These are phyloP conservation scores for Claviceps purpurea DNA, from an alignment of 2,329 filamentous ascomycete species.

Conservation along the genomic window DNA sequence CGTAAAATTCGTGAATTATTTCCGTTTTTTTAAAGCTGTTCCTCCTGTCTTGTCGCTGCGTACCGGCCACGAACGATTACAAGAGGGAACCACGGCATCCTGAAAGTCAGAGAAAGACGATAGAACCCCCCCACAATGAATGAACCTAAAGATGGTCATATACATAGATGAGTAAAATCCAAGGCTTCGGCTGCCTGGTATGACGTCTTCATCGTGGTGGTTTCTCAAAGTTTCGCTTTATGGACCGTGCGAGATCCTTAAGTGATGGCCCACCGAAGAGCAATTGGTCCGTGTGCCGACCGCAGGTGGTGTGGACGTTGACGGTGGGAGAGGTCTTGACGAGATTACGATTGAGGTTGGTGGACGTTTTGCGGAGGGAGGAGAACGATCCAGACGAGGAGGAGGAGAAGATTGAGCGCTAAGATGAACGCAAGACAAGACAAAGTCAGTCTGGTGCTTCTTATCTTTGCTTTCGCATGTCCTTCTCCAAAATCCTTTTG, in stretches of 20 bases:
- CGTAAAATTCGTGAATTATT: not conserved
- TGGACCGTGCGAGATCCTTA: conserved; percentile 27
- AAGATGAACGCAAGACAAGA: not conserved
- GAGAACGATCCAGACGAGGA: conserved; percentile 12
- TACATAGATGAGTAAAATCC: too few species aligned
- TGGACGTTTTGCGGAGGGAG: conserved; percentile 18
- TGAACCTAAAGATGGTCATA: too few species aligned
- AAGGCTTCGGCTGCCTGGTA: not conserved
- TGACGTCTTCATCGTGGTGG: not conserved
- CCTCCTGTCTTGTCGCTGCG: not conserved
- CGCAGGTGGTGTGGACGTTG: conserved; percentile 42
- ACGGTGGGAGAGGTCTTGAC: conserved; percentile 26
- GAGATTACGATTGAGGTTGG: conserved; percentile 13
- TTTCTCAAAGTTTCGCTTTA: conserved; percentile 18
- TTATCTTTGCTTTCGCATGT: not conserved
- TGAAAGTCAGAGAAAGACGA: too few species aligned
- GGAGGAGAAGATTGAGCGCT: conserved; percentile 18
- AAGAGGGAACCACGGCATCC: too few species aligned
- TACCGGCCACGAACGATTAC: not conserved
- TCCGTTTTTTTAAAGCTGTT: not conserved
- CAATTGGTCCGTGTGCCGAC: conserved; percentile 40
- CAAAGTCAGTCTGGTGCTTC: conserved; percentile 10
- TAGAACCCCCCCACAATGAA: too few species aligned
- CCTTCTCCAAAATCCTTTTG: not conserved
- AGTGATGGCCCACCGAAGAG: conserved; percentile 36